Evolutionary conservation across 805 yeast genomes (phyloP).

Genomic region (Sugiyamaella boreocaroliniensis): DNA sequence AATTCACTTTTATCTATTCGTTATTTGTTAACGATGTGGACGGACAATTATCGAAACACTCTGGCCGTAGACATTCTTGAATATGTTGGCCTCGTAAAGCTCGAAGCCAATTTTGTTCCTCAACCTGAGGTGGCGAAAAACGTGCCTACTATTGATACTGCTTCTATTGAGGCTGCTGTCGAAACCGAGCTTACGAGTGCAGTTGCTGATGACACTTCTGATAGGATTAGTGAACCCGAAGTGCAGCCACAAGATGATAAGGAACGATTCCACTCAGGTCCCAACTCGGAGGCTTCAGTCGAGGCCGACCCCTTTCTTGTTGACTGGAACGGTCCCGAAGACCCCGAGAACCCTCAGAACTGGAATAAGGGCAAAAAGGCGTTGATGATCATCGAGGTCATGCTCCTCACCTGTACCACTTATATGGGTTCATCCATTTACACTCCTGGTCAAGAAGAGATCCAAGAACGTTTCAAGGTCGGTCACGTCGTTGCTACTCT

Average conservation of each 20-base stretch:
- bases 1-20: no score
- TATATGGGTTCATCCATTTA: conserved; percentile 57
- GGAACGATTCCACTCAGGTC: neutral
- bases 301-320: conserved; percentile 24
- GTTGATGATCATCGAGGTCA: conserved; percentile 35
- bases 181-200: neutral
- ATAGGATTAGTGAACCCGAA: neutral
- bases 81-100: conserved; percentile 5
- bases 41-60: conserved; percentile 12
- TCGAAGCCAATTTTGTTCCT: conserved; percentile 8
- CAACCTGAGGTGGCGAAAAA: conserved; percentile 1
- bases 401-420: conserved; percentile 44
- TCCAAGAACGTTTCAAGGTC: conserved; percentile 37
- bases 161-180: neutral
- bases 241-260: neutral
- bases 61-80: conserved; percentile 12
- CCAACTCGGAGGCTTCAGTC: neutral
- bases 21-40: conserved; percentile 2
- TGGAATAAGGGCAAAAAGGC: conserved; percentile 44
- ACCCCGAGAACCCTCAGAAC: conserved; percentile 42
- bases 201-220: neutral
- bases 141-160: neutral
- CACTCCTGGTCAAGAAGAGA: conserved; percentile 45
- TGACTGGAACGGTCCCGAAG: conserved; percentile 30
- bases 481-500: conserved; percentile 45